Base-by-base conservation (phyloP, 1,284 basidiomycete genomes). In the Athelia psychrophila region DNA sequence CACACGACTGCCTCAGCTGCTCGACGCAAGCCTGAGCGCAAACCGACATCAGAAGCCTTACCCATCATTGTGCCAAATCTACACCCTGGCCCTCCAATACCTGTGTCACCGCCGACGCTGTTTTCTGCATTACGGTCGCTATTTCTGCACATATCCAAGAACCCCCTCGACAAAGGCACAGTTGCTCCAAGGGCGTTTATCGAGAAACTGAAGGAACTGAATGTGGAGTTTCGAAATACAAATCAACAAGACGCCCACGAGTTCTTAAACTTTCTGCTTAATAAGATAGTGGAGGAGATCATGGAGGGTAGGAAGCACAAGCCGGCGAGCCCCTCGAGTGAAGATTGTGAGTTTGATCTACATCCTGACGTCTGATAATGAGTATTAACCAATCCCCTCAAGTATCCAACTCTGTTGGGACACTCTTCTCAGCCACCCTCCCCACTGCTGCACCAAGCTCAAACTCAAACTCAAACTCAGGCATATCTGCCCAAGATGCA, bases 191-290 rank as follows among this genome's bases (percentile, higher is more conserved):
- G 87, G 54, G 90, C 90, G 24, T 91, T 98, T 69, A 87, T 98
- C 64, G 87, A 92, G 59, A 95, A 95, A 63, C 80, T 97, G 60
- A 91, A 91, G 66, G 84, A 91, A 64, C 76, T 93, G 64, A 96
- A 95, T 69, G 90, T 90, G 62, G 77, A 88, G 50, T 98, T 95
- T 68, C 82, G 91, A 50, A 86, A 85, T 35, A 88, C 87, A 24
- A 88, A 88, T 79, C 95, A 95, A 64, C 95, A 98, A 66, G 95
- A 98, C 67, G 95, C 95, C 2, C 95, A 98, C 68, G 96, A 99
- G 71, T 98, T 99, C 70, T 78, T 98, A 50, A 98, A 96, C 66
- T 97, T 91, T 72, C 73, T 98, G 27, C 76, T 99, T 54, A 99
- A 99, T 69, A 86, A 83, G 67, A 87, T 98, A 49, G 89, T 93